A percentile compares a stretch with the other conserved stretches of the same genome.
Conservation (phyloP, 176 grass and related monocot species). For the Phyllostachys edulis region DNA sequence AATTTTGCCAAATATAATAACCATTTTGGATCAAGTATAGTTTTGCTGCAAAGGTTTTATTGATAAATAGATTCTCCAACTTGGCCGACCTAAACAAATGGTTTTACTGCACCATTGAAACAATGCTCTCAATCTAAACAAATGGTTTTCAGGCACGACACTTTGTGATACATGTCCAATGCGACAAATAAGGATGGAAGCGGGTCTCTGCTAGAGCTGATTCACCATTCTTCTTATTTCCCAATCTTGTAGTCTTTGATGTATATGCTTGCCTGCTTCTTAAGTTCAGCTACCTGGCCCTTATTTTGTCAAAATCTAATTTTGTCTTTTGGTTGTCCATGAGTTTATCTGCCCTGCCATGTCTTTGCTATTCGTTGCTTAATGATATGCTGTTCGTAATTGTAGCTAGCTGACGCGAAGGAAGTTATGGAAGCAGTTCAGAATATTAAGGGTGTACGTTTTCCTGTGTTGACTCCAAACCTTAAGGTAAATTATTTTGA, state of each 20-base stretch:
- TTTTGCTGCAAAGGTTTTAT: neutral
- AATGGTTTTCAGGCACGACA: neutral
- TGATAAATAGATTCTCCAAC: neutral
- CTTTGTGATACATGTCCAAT: neutral
- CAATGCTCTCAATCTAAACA: neutral
- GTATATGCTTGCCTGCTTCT: constrained; percentile 9
- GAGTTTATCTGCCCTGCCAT: neutral
- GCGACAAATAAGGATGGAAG: neutral
- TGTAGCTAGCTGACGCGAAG: constrained; percentile 77
- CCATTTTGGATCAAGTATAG: neutral
- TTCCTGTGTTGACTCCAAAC: constrained; percentile 90
- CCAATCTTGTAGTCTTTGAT: neutral
- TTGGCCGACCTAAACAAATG: constrained; percentile 2
- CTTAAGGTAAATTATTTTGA: constrained; percentile 55
- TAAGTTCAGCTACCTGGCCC: neutral
- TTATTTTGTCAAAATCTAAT: constrained; percentile 5
- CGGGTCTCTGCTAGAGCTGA: neutral
- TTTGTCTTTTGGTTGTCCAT: neutral
- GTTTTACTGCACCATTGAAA: neutral
- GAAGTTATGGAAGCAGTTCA: constrained; percentile 81
- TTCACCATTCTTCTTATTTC: neutral
- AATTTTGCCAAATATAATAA: neutral
- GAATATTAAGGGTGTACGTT: constrained; percentile 51
- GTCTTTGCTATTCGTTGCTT: neutral
- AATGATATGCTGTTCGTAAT: neutral